phyloP scores from a whole-genome alignment of 1,284 basidiomycete species.

The Ganoderma meredithae region DNA sequence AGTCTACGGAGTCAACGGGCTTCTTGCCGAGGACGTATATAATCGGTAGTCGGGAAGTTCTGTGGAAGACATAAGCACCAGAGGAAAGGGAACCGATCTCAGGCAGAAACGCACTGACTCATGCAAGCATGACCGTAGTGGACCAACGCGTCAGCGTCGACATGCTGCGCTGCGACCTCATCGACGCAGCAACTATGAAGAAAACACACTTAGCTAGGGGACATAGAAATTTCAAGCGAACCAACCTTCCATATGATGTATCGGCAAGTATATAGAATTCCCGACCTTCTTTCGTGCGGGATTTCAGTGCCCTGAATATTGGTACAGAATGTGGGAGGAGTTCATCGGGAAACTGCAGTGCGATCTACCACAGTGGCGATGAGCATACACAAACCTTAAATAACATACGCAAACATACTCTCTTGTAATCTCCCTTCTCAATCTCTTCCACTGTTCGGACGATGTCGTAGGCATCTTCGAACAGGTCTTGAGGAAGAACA shows the following conservation, averaged over 20 bases:
- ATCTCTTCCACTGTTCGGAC: conserved; percentile 61
- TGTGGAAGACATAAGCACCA: conserved; percentile 37
- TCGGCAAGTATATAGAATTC: conserved; percentile 94
- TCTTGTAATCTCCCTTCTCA: conserved; percentile 58
- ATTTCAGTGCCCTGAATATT: conserved; percentile 80
- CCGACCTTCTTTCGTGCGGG: conserved; percentile 52
- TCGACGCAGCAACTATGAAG: conserved; percentile 91
- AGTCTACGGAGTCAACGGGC: conserved; percentile 57
- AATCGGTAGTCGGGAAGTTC: conserved; percentile 82
- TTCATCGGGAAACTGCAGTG: conserved; percentile 97
- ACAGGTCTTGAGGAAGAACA: conserved; percentile 45
- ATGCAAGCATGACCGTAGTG: conserved; percentile 98
- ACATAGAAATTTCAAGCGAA: neutral
- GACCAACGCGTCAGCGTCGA: conserved; percentile 90
- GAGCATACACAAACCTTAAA: too few species aligned
- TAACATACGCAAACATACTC: conserved; percentile 48
- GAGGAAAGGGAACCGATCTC: neutral
- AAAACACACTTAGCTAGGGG: conserved; percentile 10
- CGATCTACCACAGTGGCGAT: conserved; percentile 61
- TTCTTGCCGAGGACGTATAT: conserved; percentile 88
- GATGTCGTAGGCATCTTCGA: conserved; percentile 71
- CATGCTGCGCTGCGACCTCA: conserved; percentile 94
- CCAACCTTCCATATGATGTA: conserved; percentile 95
- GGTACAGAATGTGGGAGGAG: conserved; percentile 88
- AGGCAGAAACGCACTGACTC: conserved; percentile 67